Evolutionary conservation across 2,329 filamentous ascomycete genomes (phyloP), one percentile per base, ranked within the genome.

Genomic region (Ceratocystis harringtonii): DNA sequence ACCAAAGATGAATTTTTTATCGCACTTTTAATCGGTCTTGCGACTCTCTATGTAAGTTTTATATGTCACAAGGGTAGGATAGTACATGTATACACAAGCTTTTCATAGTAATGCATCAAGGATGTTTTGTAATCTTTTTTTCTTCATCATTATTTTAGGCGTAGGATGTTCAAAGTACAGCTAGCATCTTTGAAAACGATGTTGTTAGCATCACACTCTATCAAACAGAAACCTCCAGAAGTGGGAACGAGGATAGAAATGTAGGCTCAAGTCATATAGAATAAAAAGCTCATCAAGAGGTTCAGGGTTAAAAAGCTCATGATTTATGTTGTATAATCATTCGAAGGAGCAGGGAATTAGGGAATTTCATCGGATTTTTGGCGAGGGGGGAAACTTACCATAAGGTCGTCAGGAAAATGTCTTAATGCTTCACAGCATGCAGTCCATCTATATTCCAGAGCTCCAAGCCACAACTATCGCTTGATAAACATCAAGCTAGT

Each of bases 301-400:
- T 78, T 82, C 81, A 84, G 82, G 81, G 81, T 85, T 84, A 84
- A 85, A 85, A 85, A 85, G 82, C 82, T 84, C 81, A 80, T 82
- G 79, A 78, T 74, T 74, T 71, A 72, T 73, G 76, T 78, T 73
- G 45, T 79, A 75, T 79, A 82, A 84, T 83, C 82, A 80, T 84
- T 69, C 79, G 76, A 69, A 68, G 28, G 60, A 72, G 76, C 69
- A 68, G 62, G 44, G 22, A 41, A 25, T 58, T 36, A 2, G 28
- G 55, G 55, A 8, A 8, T 30, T 58, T n/a, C 15, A 58, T 48
- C 66, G 65, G 63, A 68, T 69, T 63, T 68, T 68, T 22, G 65
- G 68, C 69, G 68, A 25, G 6, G 19, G 30, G 32, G 67, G 22
- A 25, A 61, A 41, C 80, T 77, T 76, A 83, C 80, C 78, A 77